Conservation (phyloP, 371 early-diverging fungal genomes). For the Mortierella sp. region DNA sequence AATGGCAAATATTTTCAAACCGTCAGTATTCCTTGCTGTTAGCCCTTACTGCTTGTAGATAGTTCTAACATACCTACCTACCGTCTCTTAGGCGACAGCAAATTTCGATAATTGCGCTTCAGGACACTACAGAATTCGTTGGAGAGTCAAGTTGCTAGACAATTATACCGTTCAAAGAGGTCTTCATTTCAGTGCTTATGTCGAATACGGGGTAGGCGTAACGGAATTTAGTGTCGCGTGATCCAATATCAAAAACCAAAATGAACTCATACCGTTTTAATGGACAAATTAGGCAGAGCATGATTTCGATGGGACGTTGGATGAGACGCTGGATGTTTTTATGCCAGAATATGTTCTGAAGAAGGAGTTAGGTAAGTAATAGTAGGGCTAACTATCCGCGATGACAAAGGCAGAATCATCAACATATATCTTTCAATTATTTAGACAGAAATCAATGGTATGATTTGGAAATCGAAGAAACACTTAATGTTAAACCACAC, state of each 20-base stretch:
- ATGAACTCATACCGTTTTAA: too few species aligned
- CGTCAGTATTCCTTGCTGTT: too few species aligned
- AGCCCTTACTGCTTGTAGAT: too few species aligned
- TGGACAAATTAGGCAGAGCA: slow-evolving; percentile 19
- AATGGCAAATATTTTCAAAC: too few species aligned
- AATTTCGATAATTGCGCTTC: slow-evolving; percentile 20
- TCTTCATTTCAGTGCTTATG: slow-evolving; percentile 31
- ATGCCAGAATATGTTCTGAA: slow-evolving; percentile 15
- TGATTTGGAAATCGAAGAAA: slow-evolving; percentile 35
- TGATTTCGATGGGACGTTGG: slow-evolving; percentile 27
- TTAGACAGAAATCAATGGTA: slow-evolving; percentile 12
- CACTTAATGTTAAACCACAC: slow-evolving; percentile 33
- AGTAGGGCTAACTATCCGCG: too few species aligned
- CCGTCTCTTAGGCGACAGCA: slow-evolving; percentile 16
- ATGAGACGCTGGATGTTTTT: slow-evolving; percentile 21
- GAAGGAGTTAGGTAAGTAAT: slow-evolving; percentile 11
- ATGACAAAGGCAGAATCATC: too few species aligned
- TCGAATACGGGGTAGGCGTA: slow-evolving; percentile 35
- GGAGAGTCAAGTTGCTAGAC: slow-evolving; percentile 27
- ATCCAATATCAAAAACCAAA: too few species aligned
- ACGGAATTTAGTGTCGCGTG: neutral
- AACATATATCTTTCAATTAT: too few species aligned
- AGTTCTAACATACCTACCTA: neutral
- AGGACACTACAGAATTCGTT: slow-evolving; percentile 31
- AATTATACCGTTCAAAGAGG: slow-evolving; percentile 27